Conservation (phyloP, 371 early-diverging fungal genomes). For the Homolaphlyctis polyrhiza region DNA sequence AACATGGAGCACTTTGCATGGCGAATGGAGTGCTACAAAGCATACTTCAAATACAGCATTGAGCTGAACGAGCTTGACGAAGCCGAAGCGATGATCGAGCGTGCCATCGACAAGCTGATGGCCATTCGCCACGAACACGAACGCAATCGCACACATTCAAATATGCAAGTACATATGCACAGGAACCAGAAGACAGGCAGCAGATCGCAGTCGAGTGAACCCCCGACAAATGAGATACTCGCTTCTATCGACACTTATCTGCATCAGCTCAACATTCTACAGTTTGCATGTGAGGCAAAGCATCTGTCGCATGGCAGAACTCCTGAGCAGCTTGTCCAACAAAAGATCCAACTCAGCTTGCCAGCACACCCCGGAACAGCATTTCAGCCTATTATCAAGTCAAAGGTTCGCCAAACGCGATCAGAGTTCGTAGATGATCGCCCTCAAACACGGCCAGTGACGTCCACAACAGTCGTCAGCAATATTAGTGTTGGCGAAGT, state of each 20-base stretch:
- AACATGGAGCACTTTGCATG: not conserved
- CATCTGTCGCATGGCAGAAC: not conserved
- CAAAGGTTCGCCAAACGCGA: not conserved
- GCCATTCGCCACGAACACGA: not conserved
- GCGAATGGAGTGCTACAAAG: not conserved
- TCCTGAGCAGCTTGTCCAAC: not conserved
- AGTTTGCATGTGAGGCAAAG: constrained; percentile 1
- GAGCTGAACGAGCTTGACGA: not conserved
- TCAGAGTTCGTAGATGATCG: no score
- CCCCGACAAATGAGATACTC: not conserved
- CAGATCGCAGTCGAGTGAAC: not conserved
- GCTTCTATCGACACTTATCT: not conserved
- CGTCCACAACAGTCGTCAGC: no score
- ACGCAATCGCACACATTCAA: no score
- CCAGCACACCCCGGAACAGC: not conserved
- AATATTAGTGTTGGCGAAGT: no score
- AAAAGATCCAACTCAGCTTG: not conserved
- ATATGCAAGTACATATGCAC: no score
- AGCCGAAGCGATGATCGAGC: not conserved
- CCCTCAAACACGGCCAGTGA: no score
- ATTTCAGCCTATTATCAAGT: not conserved
- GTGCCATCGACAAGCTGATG: not conserved
- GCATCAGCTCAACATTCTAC: not conserved
- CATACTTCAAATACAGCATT: not conserved
- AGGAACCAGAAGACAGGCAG: no score